Evolutionary conservation across 1,139 yeast species (phyloP), one percentile per base, ranked within the genome.

Genomic region (Suhomyces atakaporum): DNA sequence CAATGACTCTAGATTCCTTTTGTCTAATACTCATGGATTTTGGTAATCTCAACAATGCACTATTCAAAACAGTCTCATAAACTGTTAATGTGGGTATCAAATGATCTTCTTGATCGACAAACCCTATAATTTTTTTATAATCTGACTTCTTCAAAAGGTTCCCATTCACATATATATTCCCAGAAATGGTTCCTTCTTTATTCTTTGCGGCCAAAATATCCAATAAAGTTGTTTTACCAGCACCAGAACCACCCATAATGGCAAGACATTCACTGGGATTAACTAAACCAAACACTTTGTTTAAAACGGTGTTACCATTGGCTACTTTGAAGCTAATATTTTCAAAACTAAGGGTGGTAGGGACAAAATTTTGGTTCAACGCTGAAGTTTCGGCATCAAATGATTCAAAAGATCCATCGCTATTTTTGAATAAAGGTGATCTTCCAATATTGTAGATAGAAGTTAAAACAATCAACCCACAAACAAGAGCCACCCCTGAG

Each of bases 161-260:
- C 2, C 97, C 97, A 56, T 92, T 92, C 20, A 89, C 79, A 46
- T 73, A 77, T 16, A 90, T 77, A 3, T 68, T 60, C 11, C 97
- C 97, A 1, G 68, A 46, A 7, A 79, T 74, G 1, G 49, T 47
- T 2, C 98, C 98, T 25, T 81, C 75, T 56, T 92, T 92, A 51
- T 81, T 78, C 55, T 92, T 92, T 33, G 83, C 84, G 1, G 97
- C 97, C 41, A 92, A 66, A 38, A 92, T 88, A 56, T 92, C 98
- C 40, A 92, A 66, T 29, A 92, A 63, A 0, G 98, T 92, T 0
- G 98, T 90, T 56, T 92, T 92, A 40, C 98, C 98, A 8, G 97
- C 97, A 35, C 98, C 98, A 0, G 97, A 89, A 3, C 97, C 97
- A 28, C 98, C 98, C 95, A 92, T 87, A 25, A 92, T 89, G 0